phyloP scores from a whole-genome alignment of 768 basidiomycete species.

The Boletus speciosus region DNA sequence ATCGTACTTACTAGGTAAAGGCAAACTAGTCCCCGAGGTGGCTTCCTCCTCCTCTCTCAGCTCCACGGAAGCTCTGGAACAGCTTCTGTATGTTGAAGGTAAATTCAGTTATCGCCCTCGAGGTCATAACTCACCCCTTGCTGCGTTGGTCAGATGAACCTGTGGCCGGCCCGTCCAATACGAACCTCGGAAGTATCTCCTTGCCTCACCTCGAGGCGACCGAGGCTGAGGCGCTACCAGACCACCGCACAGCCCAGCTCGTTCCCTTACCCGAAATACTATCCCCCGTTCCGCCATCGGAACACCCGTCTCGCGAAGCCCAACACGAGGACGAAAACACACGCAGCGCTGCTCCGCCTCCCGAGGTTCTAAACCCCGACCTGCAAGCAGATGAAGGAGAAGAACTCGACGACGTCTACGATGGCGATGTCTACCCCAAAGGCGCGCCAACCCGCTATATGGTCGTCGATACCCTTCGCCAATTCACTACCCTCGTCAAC shows the following conservation, averaged over 20 bases:
- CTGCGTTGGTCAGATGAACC: constrained; percentile 6
- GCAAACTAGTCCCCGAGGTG: neutral
- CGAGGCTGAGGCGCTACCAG: neutral
- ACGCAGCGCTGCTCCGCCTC: neutral
- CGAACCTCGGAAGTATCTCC: neutral
- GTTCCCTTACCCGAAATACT: neutral
- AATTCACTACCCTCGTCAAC: constrained; percentile 24
- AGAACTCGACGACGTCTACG: neutral
- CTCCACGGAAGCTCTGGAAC: constrained; percentile 7
- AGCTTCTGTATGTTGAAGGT: constrained; percentile 13
- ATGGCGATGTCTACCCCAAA: neutral
- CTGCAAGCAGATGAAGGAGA: constrained; percentile 4
- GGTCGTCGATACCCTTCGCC: constrained; percentile 29
- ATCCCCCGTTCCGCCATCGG: neutral
- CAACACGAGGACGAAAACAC: neutral
- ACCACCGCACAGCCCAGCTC: neutral
- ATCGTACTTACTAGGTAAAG: constrained; percentile 1
- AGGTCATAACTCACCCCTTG: neutral
- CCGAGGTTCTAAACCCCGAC: neutral
- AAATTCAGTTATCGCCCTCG: neutral
- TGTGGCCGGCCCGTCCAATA: neutral
- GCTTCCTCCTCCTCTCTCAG: constrained; percentile 1
- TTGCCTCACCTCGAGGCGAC: neutral
- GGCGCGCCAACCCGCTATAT: constrained; percentile 21
- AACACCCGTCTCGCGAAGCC: neutral